Percentiles rank a stretch among this genome's conserved stretches.
Evolutionary conservation across 1,284 basidiomycete species (phyloP).

Genomic region (Rhodofomes roseus): DNA sequence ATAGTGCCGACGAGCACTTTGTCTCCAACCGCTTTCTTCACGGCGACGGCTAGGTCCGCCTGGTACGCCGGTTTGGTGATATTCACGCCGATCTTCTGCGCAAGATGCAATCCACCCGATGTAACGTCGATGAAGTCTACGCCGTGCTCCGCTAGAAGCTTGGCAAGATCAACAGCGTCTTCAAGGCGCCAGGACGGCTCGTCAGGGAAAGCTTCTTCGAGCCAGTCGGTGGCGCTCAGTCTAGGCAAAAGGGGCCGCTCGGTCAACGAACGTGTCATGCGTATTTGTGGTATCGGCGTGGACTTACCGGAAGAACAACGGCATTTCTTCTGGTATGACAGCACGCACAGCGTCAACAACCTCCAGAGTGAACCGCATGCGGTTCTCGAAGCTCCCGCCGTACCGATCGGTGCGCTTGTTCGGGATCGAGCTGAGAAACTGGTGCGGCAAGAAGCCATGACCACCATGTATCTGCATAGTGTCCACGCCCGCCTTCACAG

Average conservation of each 20-base stretch:
- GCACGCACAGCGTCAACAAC: constrained; percentile 40
- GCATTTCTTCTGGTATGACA: constrained; percentile 3
- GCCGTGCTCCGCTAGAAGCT: constrained; percentile 44
- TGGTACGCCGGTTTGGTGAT: constrained; percentile 35
- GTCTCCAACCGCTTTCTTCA: constrained; percentile 38
- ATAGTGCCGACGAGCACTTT: constrained; percentile 49
- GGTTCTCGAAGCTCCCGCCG: constrained; percentile 55
- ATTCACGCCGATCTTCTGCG: constrained; percentile 14
- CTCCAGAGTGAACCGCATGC: constrained; percentile 42
- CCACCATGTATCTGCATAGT: constrained; percentile 31
- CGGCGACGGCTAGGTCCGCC: constrained; percentile 42
- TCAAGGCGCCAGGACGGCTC: constrained; percentile 48
- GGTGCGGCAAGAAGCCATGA: constrained; percentile 36
- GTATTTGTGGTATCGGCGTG: no score
- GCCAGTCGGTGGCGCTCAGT: constrained; percentile 53
- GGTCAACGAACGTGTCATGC: constrained; percentile 17
- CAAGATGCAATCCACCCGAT: constrained; percentile 39
- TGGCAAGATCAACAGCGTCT: constrained; percentile 46
- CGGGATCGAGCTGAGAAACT: constrained; percentile 44
- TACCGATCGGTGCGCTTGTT: constrained; percentile 57
- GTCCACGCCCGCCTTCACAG: constrained; percentile 33
- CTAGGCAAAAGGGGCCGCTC: constrained; percentile 22
- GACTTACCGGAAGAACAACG: constrained; percentile 5
- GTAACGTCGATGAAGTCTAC: constrained; percentile 43
- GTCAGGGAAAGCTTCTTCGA: constrained; percentile 41